A percentile compares a stretch with the other conserved stretches of the same genome.
phyloP scores from a whole-genome alignment of 768 basidiomycete species.

The Pulveroboletus sp. region DNA sequence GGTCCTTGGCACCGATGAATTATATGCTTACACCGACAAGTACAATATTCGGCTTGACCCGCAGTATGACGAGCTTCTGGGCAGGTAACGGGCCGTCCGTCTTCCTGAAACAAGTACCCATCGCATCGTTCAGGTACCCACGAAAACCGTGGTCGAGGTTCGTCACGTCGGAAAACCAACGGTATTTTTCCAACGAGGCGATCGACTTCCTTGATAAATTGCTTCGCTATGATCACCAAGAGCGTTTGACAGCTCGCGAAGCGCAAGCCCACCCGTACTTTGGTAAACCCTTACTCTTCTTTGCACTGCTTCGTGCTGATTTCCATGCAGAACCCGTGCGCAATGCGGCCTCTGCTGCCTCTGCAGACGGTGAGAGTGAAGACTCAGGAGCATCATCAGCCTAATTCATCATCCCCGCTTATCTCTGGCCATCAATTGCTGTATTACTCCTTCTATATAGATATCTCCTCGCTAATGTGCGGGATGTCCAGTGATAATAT shows the following conservation, averaged over 20 bases:
- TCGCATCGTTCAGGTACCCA: constrained; percentile 55
- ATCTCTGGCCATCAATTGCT: constrained; percentile 24
- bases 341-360: constrained; percentile 38
- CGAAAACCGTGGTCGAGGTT: constrained; percentile 95
- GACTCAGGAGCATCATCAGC: constrained; percentile 32
- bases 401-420: constrained; percentile 25
- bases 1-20: constrained; percentile 93
- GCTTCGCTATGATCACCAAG: constrained; percentile 95
- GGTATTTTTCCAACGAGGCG: constrained; percentile 94
- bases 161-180: constrained; percentile 92
- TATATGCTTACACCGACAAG: constrained; percentile 89
- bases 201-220: constrained; percentile 95
- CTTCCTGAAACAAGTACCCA: constrained; percentile 8
- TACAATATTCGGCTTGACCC: constrained; percentile 94
- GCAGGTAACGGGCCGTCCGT: constrained; percentile 46
- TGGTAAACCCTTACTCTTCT: constrained; percentile 40
- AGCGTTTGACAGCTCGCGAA: constrained; percentile 90
- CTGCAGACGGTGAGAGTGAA: constrained; percentile 62
- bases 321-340: constrained; percentile 60
- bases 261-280: constrained; percentile 93
- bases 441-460: constrained; percentile 34
- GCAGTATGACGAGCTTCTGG: constrained; percentile 93
- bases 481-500: constrained; percentile 19
- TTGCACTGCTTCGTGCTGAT: constrained; percentile 16
- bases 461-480: constrained; percentile 23